A percentile compares a stretch with the other conserved stretches of the same genome.
These are phyloP conservation scores for Corchorus capsularis DNA, from an alignment of 345 rosid species.

Conservation along the genomic window DNA sequence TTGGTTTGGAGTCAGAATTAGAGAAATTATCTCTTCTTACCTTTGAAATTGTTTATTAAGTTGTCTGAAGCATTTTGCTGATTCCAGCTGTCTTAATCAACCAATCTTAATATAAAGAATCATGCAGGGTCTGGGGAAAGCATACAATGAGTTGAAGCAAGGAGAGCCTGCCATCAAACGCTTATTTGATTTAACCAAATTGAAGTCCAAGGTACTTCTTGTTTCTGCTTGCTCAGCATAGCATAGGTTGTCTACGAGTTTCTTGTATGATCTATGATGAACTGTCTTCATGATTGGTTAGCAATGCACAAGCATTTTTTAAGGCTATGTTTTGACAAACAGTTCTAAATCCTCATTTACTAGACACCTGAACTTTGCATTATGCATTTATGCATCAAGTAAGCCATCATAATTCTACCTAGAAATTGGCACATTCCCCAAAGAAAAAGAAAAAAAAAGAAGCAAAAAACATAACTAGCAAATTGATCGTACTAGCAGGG, in stretches of 20 bases:
- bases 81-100: conserved; percentile 35
- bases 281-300: conserved; percentile 7
- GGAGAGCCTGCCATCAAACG: conserved; percentile 94
- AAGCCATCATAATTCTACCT: neutral
- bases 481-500: neutral
- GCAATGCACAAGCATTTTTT: neutral
- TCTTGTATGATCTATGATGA: neutral
- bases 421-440: neutral
- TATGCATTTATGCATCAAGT: conserved; percentile 14
- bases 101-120: conserved; percentile 40
- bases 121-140: conserved; percentile 84
- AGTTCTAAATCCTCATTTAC: neutral
- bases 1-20: conserved; percentile 15
- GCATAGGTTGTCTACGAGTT: neutral
- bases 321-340: neutral
- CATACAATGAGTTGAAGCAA: conserved; percentile 92
- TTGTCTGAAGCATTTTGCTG: conserved; percentile 13
- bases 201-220: conserved; percentile 57
- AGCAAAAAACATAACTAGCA: too few relatives aligned
- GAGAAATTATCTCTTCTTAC: conserved; percentile 5
- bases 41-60: neutral
- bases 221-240: neutral
- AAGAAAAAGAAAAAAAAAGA: too few relatives aligned
- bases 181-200: conserved; percentile 63
- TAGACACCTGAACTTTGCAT: neutral